Base-by-base conservation (phyloP, 2,329 filamentous ascomycete species). In the Pezicula carpinea region DNA sequence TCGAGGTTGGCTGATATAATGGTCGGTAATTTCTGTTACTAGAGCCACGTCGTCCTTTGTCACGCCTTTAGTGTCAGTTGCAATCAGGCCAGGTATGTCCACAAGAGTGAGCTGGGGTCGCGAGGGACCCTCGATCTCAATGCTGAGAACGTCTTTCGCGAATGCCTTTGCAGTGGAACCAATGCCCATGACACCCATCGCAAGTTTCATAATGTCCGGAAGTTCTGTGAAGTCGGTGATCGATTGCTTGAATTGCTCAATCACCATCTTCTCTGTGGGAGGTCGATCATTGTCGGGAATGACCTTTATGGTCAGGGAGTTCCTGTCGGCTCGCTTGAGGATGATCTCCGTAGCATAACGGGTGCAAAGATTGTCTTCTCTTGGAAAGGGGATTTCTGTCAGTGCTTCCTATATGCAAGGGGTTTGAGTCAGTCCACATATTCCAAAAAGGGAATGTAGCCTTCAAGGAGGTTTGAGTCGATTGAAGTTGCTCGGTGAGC, bases 291-390 rank as follows among this genome's bases (percentile, higher is more conserved):
- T 72, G 62, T 79, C 75, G 5, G 78, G 77, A 14, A 77, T 79
- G 55, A 81, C 77, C 44, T 74, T 73, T 26, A 80, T 71, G 4
- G 64, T 72, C 45, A 79, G 63, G 4, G 79, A 74, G 50, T 82
- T 39, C 0, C n/a, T 38, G 5, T 40, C 21, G 5, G 45, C 59
- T 11, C 53, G 52, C 8, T 62, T 59, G 5, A 69, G 67, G n/a
- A 64, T 69, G 38, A 76, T 74, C 48, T 74, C 66, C 0, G 71
- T 75, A 0, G 71, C 69, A 54, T 70, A 83, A 15, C 80, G 69
- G 0, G 81, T 85, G 54, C 80, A 85, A 2, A 81, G 70, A 39
- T 73, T 77, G 43, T 77, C 77, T 50, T 79, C 77, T 46, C 75
- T 69, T 0, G 80, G 81, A 39, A 85, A 84, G 0, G 75, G 73